Percentiles rank a stretch among this genome's conserved stretches.
These are phyloP conservation scores for Astrocystis sublimbata DNA, from an alignment of 495 filamentous ascomycete species.

Conservation along the genomic window DNA sequence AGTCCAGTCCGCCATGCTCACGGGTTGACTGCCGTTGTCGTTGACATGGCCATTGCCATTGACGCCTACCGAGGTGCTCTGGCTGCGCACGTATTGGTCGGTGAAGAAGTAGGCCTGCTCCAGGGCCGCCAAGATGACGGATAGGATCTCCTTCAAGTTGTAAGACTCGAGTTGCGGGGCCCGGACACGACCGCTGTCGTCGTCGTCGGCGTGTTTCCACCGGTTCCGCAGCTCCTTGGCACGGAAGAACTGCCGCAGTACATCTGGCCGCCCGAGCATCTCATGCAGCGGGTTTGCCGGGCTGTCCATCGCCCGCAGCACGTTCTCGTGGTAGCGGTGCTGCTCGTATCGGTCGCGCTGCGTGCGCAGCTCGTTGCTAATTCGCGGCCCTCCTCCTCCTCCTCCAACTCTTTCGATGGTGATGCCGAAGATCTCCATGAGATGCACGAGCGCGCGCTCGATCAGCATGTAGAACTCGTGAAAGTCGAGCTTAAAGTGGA, in stretches of 20 bases:
- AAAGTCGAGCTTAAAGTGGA: constrained; percentile 72
- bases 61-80: constrained; percentile 24
- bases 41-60: too few relatives aligned
- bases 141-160: constrained; percentile 57
- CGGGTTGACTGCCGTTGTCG: neutral
- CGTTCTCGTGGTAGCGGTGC: constrained; percentile 66
- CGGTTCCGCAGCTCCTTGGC: constrained; percentile 68
- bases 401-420: constrained; percentile 33
- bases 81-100: constrained; percentile 36
- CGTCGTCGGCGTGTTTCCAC: constrained; percentile 63
- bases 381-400: constrained; percentile 12
- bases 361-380: neutral
- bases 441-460: constrained; percentile 63
- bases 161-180: constrained; percentile 52
- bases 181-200: constrained; percentile 28
- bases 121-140: constrained; percentile 42
- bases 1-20: constrained; percentile 13
- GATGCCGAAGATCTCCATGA: constrained; percentile 59
- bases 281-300: constrained; percentile 50
- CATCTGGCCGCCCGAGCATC: constrained; percentile 50
- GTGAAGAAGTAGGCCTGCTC: constrained; percentile 38
- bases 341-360: constrained; percentile 14
- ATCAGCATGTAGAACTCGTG: constrained; percentile 69
- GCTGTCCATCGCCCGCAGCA: constrained; percentile 56
- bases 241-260: constrained; percentile 49